Conservation (phyloP, 2,329 filamentous ascomycete species). For the Dactylella cylindrospora region DNA sequence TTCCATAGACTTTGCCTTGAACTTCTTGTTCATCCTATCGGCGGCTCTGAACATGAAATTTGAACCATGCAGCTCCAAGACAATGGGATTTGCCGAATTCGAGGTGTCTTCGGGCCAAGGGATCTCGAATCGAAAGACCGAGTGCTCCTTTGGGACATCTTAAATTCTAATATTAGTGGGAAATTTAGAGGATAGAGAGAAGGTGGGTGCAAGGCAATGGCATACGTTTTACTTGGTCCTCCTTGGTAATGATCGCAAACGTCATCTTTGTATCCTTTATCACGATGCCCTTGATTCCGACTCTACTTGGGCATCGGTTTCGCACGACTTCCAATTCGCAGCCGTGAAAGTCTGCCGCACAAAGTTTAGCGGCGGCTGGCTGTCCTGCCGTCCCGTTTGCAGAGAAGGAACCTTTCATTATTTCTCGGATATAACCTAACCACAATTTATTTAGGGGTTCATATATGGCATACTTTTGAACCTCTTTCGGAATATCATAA, state of each 20-base stretch:
- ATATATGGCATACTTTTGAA: constrained; percentile 74
- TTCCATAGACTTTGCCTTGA: constrained; percentile 77
- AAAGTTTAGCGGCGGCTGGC: constrained; percentile 62
- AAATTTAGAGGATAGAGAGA: too few species aligned
- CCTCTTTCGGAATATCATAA: constrained; percentile 70
- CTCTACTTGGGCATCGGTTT: constrained; percentile 75
- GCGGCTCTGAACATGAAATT: constrained; percentile 80
- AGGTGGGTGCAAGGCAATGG: constrained; percentile 20
- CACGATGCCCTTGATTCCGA: constrained; percentile 83
- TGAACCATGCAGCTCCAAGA: constrained; percentile 83
- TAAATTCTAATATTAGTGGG: too few species aligned
- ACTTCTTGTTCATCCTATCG: constrained; percentile 87
- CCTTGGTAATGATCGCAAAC: constrained; percentile 77
- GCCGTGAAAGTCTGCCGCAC: constrained; percentile 87
- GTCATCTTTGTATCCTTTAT: constrained; percentile 83
- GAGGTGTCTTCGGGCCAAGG: constrained; percentile 52
- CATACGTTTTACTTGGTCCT: constrained; percentile 68
- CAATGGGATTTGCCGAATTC: constrained; percentile 57
- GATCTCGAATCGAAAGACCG: constrained; percentile 76
- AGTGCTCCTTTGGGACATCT: constrained; percentile 85
- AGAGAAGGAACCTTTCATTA: constrained; percentile 62
- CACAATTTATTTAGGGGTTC: constrained; percentile 75
- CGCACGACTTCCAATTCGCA: constrained; percentile 79
- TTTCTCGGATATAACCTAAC: constrained; percentile 79
- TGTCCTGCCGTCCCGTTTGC: constrained; percentile 62